phyloP scores from a whole-genome alignment of 768 basidiomycete species.

The Mycena indigotica region DNA sequence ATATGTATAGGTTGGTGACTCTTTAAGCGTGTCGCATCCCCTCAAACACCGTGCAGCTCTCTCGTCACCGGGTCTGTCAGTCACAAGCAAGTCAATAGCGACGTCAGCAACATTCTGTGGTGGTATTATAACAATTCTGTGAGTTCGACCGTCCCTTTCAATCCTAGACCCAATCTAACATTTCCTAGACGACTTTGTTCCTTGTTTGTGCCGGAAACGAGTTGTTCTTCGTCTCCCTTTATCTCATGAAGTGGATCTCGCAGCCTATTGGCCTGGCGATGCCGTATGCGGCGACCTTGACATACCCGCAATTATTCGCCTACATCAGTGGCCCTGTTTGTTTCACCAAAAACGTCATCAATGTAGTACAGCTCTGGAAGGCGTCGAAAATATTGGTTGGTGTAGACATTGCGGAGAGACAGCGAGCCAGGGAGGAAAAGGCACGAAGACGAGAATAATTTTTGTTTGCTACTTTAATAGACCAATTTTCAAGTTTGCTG shows the following conservation, averaged over 20 bases:
- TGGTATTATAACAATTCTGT: conserved; percentile 94
- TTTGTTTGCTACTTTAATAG: not conserved
- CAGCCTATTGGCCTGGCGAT: no score
- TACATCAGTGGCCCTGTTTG: conserved; percentile 66
- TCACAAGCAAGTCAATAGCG: conserved; percentile 90
- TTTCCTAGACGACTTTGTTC: conserved; percentile 88
- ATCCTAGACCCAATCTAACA: no score
- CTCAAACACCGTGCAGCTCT: conserved; percentile 55
- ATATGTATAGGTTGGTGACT: conserved; percentile 91
- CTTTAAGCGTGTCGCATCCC: not conserved
- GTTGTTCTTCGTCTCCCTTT: conserved; percentile 91
- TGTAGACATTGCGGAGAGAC: conserved; percentile 86
- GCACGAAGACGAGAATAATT: conserved; percentile 25
- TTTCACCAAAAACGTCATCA: conserved; percentile 86
- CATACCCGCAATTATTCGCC: conserved; percentile 80
- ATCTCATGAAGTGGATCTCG: conserved; percentile 85
- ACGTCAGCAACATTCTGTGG: conserved; percentile 90
- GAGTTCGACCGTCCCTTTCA: conserved; percentile 33
- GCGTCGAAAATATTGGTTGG: conserved; percentile 94
- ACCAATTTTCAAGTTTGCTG: not conserved
- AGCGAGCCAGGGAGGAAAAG: conserved; percentile 54
- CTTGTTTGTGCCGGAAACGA: conserved; percentile 95
- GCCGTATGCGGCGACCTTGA: conserved; percentile 49
- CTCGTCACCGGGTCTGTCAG: conserved; percentile 91
- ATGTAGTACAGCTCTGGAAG: conserved; percentile 97